These are phyloP conservation scores for Paecilomyces fulvus DNA, from an alignment of 2,329 filamentous ascomycete species.

Conservation along the genomic window DNA sequence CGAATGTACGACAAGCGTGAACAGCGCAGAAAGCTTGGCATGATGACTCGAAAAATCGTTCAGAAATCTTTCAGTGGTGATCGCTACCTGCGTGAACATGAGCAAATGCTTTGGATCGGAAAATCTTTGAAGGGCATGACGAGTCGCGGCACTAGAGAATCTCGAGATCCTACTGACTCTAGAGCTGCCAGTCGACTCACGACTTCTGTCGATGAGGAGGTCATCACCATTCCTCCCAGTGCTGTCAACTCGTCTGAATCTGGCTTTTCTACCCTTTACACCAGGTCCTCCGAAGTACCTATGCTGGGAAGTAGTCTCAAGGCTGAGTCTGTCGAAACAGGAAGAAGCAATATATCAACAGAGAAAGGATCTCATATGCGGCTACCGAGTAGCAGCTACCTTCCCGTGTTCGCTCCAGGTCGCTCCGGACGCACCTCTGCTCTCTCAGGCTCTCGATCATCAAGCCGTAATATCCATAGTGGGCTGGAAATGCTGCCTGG, in stretches of 20 bases:
- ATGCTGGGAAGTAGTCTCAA: slow-evolving; percentile 10
- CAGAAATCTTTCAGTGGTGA: slow-evolving; percentile 53
- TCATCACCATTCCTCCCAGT: slow-evolving; percentile 26
- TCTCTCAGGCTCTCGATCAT: slow-evolving; percentile 8
- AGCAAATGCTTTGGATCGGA: slow-evolving; percentile 51
- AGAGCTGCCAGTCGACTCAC: slow-evolving; percentile 16
- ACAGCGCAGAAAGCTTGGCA: slow-evolving; percentile 49
- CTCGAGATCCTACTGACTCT: slow-evolving; percentile 17
- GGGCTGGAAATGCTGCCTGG: slow-evolving; percentile 24
- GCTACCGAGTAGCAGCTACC: slow-evolving; percentile 13
- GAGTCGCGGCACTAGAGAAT: slow-evolving; percentile 14
- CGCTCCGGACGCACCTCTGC: slow-evolving; percentile 10
- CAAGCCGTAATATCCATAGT: slow-evolving; percentile 11
- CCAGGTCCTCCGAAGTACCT: slow-evolving; percentile 12
- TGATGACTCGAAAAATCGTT: slow-evolving; percentile 51
- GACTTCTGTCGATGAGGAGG: slow-evolving; percentile 23
- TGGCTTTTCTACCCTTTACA: slow-evolving; percentile 23
- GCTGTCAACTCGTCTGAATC: slow-evolving; percentile 25
- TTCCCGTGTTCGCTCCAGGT: slow-evolving; percentile 26
- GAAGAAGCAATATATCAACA: slow-evolving; percentile 21
- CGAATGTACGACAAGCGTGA: slow-evolving; percentile 55
- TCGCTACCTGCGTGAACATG: slow-evolving; percentile 53
- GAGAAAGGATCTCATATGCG: slow-evolving; percentile 23
- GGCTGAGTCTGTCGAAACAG: slow-evolving; percentile 18
- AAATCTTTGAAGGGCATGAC: slow-evolving; percentile 29